A percentile compares a stretch with the other conserved stretches of the same genome.
phyloP scores from a whole-genome alignment of 352 stramenopile genomes.

The Phytophthora agathidicida region DNA sequence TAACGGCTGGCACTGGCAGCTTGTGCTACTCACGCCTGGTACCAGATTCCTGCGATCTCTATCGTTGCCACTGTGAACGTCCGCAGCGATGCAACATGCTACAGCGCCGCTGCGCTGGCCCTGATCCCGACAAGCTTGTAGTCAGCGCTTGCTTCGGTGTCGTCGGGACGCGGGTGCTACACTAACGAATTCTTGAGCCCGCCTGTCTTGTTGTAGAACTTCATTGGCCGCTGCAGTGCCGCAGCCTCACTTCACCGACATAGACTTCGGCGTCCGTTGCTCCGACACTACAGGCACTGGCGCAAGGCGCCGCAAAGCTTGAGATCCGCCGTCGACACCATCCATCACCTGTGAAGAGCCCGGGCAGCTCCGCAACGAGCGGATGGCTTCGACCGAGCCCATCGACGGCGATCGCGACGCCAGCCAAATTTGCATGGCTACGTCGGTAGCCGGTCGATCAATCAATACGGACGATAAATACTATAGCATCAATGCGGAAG shows the following conservation, averaged over 20 bases:
- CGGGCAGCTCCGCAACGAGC: neutral
- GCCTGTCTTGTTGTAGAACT: neutral
- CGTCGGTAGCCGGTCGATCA: constrained; percentile 11
- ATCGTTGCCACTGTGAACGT: no score
- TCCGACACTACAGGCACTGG: neutral
- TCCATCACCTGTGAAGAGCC: no score
- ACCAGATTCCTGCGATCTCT: constrained; percentile 10
- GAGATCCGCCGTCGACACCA: neutral
- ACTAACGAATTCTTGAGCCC: constrained; percentile 19
- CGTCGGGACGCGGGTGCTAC: constrained; percentile 6
- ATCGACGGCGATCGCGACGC: constrained; percentile 12
- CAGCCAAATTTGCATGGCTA: constrained; percentile 15
- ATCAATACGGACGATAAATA: constrained; percentile 10
- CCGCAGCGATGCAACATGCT: neutral
- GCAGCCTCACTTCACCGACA: neutral
- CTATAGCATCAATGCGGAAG: neutral
- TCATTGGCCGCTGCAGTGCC: neutral
- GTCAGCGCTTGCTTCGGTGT: constrained; percentile 20
- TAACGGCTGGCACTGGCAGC: neutral
- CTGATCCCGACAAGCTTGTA: no score
- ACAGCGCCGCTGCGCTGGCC: constrained; percentile 6
- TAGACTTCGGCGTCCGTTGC: no score
- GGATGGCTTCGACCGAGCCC: constrained; percentile 19
- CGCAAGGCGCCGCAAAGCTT: constrained; percentile 9
- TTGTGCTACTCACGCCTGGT: neutral